Evolutionary conservation across 352 stramenopile genomes (phyloP).

Genomic region (Sclerospora graminicola): DNA sequence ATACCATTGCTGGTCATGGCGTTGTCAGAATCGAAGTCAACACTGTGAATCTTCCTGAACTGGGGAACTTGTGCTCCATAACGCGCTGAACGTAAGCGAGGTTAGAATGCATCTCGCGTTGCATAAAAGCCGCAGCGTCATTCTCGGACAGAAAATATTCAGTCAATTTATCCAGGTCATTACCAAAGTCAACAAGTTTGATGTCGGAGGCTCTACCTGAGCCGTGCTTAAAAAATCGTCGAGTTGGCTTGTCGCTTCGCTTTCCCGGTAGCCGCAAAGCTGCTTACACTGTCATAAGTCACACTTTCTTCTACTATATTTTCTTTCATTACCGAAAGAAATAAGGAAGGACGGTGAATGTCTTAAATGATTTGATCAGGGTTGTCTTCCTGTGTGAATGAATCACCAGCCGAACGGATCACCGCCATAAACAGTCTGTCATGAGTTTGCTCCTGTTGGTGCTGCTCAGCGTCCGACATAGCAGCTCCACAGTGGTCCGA

Average conservation of each 20-base stretch:
- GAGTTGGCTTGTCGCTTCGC: slow-evolving; percentile 13
- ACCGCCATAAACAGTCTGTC: slow-evolving; percentile 62
- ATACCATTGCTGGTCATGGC: slow-evolving; percentile 9
- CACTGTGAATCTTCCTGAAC: slow-evolving; percentile 69
- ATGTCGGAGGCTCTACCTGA: slow-evolving; percentile 23
- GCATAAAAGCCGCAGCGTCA: slow-evolving; percentile 21
- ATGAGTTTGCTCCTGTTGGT: slow-evolving; percentile 32
- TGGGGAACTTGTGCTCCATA: slow-evolving; percentile 2
- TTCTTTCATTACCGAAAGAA: slow-evolving; percentile 30
- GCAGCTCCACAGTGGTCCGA: slow-evolving; percentile 12
- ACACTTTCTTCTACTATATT: slow-evolving; percentile 1
- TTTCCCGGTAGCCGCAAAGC: slow-evolving; percentile 18
- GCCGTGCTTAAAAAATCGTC: slow-evolving; percentile 4
- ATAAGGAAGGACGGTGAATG: slow-evolving; percentile 45
- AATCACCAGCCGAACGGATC: slow-evolving; percentile 55
- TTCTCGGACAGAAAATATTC: slow-evolving; percentile 62
- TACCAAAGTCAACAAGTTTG: slow-evolving; percentile 51
- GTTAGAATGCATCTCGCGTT: slow-evolving; percentile 22
- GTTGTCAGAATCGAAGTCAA: slow-evolving; percentile 57
- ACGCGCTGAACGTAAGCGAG: slow-evolving; percentile 5
- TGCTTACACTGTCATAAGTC: slow-evolving; percentile 10
- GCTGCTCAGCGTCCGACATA: slow-evolving; percentile 8
- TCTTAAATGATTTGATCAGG: slow-evolving; percentile 71
- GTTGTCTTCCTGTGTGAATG: slow-evolving; percentile 65
- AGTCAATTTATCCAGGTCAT: slow-evolving; percentile 66